Base-by-base conservation (phyloP, 805 yeast species). In the Yarrowia deformans region DNA sequence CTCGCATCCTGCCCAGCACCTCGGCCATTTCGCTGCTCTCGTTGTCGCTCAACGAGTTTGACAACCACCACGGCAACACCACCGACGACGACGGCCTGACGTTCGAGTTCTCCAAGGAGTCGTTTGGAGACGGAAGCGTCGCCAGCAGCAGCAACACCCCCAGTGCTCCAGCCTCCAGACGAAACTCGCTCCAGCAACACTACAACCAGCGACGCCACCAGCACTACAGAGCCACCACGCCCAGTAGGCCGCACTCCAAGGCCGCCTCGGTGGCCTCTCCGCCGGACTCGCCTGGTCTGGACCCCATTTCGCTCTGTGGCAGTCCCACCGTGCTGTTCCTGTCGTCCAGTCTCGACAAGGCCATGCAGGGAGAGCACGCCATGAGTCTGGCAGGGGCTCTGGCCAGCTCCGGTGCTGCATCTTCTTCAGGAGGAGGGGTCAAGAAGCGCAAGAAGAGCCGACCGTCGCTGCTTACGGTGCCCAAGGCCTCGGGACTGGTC, bases 21-120 rank as follows among this genome's bases (percentile, higher is more conserved):
- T 68, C 70, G 6, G 56, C 70, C 40, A 68, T 68, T 9, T 68
- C 70, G 1, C 46, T 68, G 45, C 52, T 68, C 23, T 68, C 70
- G 3, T 60, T 68, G 14, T 46, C 58, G 12, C 55, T 68, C 19
- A 35, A 19, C 13, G 63, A 67, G 43, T 4, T 54, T 19, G 52
- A 66, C 23, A 48, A 40, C 23, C 50, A 48, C n/a, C n/a, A n/a
- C n/a, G n/a, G n/a, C 50, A 49, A 43, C 49, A 35, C 40, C 32
- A 58, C 18, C 5, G 64, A 58, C 9, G 66, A 60, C 32, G 66
- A 60, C 10, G 66, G 52, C 2, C 52, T 60, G 42, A 43, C 50
- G 34, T 60, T 60, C 19, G 66, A 60, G 52, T 60, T 58, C 52
- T 58, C 50, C 66, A 58, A 58, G 50, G 66, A 58, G 50, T 35